Base-by-base conservation (phyloP, 441 rosid genomes). In the Kokia cookei region DNA sequence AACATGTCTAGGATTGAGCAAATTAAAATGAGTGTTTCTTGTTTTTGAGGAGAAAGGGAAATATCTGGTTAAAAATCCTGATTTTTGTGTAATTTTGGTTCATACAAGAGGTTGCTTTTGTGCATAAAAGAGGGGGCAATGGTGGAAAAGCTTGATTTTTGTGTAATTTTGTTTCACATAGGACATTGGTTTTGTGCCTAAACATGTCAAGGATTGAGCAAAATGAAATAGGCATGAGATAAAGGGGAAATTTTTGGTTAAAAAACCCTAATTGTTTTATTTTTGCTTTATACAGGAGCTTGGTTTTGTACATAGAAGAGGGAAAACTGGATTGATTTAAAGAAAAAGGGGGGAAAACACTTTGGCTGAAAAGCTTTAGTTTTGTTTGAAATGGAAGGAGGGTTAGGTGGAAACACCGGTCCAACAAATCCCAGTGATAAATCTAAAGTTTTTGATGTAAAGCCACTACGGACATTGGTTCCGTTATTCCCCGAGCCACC, bases 401-500 rank as follows among this genome's bases (percentile, higher is more conserved):
- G 45, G 57, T 14, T 47, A 14, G 57, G 42, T 47, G 71, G 55
- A 24, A 66, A 66, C 70, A 24, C 54, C 26, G 37, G 7, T 43
- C 54, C 70, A 13, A 19, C 42, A 15, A 67, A 67, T 51, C 5
- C 40, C 22, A 27, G 15, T 68, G 90, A 88, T 77, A 88, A 88
- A 75, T 79, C 87, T 4, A 79, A 75, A 77, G 92, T 88, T 72
- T 69, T 85, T 71, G 82, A 86, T 77, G 80, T 88, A 47, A 88
- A 79, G 76, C 92, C 92, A 1, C 40, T 88, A 72, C 81, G 89
- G 13, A 78, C 78, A 60, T 72, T 88, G 67, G 76, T 48, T 57
- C 92, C 90, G 4, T 22, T 86, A 47, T 85, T 88, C 53, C 87
- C 89, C 10, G 71, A 77, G 76, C 78, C 64, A 27, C 51, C 61